Base-by-base conservation (phyloP, 2,329 filamentous ascomycete species). In the Pseudogymnoascus sp. region DNA sequence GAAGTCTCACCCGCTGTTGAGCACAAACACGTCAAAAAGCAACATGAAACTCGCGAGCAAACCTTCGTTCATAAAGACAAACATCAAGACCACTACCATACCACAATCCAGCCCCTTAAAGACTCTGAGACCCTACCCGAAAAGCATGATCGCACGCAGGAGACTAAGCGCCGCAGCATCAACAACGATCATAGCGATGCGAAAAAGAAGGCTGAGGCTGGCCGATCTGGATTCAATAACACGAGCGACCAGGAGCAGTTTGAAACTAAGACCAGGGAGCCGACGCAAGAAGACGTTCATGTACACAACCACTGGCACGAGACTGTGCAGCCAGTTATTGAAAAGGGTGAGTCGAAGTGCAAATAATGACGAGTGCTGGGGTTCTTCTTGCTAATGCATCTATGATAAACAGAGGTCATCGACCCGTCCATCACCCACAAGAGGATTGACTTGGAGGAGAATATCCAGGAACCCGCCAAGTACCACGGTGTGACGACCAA, bases 1-100 rank as follows among this genome's bases (percentile, higher is more conserved):
- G 11, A 65, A 23, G 61, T 67, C 37, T 61, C 61, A 3, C 66
- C 66, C 11, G 65, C 65, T 5, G 66, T 67, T 40, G 65, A 67
- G 50, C 65, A 67, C 59, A 66, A 46, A n/a, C 66, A 67, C 61
- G 62, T 67, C 59, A 67, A 66, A 35, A 67, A 66, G 31, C 50
- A 56, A 7, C 50, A 56, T 17, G 50, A 56, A 19, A 56, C 50
- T 33, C 62, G 50, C 50, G 50, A 56, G 50, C 50, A 56, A 33
- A 56, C 50, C 23, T 61, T 56, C 7, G 7, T 56, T 21, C 50
- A 56, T 15, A 56, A 56, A 33, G 50, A 56, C 33, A 56, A 56
- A 15, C 50, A 56, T 56, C 50, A 56, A 15, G 50, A 56, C 17
- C 50, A 56, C 50, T 56, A 56, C 17, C 50, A 56, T 19, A 56